phyloP scores from a whole-genome alignment of 2,329 filamentous ascomycete species.

The Apiospora pterosperma region DNA sequence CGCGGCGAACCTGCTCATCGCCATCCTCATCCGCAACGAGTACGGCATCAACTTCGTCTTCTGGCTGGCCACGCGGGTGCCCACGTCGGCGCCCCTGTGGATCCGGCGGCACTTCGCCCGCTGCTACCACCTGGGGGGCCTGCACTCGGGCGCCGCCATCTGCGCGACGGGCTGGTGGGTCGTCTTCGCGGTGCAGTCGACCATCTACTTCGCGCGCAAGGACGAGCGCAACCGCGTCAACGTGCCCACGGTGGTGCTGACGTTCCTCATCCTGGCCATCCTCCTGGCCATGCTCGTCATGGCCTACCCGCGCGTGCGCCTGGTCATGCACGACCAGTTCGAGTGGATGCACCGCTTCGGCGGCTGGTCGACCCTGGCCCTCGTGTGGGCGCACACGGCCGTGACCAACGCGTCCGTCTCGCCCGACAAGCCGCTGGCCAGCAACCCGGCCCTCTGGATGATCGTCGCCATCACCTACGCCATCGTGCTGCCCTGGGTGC shows the following conservation, averaged over 20 bases:
- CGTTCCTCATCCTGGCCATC: constrained; percentile 44
- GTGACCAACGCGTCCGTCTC: constrained; percentile 26
- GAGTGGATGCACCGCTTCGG: constrained; percentile 55
- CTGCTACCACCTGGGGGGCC: constrained; percentile 51
- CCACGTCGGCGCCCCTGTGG: constrained; percentile 39
- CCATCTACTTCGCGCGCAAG: constrained; percentile 11
- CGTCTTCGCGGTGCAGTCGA: constrained; percentile 31
- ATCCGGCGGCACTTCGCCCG: constrained; percentile 44
- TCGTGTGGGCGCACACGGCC: constrained; percentile 43
- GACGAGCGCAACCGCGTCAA: not conserved
- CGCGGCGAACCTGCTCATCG: constrained; percentile 34
- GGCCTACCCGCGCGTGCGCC: constrained; percentile 49
- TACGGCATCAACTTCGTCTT: constrained; percentile 45
- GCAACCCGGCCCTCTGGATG: constrained; percentile 51
- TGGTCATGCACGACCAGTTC: constrained; percentile 51
- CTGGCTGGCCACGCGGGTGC: constrained; percentile 35
- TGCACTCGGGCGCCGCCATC: constrained; percentile 49
- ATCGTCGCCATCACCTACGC: constrained; percentile 51
- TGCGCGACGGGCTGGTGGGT: constrained; percentile 45
- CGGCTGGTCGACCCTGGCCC: constrained; percentile 48
- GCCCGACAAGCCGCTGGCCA: constrained; percentile 33
- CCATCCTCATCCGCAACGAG: constrained; percentile 44
- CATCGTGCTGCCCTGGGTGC: constrained; percentile 60
- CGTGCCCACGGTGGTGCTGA: constrained; percentile 12
- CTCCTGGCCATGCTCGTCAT: constrained; percentile 45